Evolutionary conservation across 371 early-diverging fungal species (phyloP), one percentile per base, ranked within the genome.

Genomic region (Basidiobolus meristosporus): DNA sequence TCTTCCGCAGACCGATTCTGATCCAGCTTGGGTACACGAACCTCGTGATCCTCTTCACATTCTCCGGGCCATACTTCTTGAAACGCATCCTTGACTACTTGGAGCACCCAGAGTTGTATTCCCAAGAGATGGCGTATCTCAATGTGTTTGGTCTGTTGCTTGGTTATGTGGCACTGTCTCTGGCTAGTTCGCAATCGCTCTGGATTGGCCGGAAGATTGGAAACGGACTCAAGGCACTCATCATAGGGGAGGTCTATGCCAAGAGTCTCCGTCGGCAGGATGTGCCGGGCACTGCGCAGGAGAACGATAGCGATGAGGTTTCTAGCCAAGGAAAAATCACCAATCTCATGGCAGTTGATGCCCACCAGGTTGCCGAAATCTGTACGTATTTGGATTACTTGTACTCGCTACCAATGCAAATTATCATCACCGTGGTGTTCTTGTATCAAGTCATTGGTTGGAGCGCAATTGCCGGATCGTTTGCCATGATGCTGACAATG

Each of bases 281-380:
- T 42, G n/a, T n/a, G n/a, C n/a, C n/a, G 44, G 51, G 56, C 35
- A 54, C 59, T 1, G 53, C 53, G 10, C 41, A 48, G 2, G 44
- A 51, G 2, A 51, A 48, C 11, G 50, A 50, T 18, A 28, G 44
- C 0, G 53, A 7, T 48, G 48, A 47, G 10, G 51, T 12, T 44
- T 38, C 52, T 10, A 54, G 58, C 36, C 46, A 56, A 0, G 88
- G 88, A 4, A 82, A 79, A 52, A 81, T 85, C 43, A 76, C 74
- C 14, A 83, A 88, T 47, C 46, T 87, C 44, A 79, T 82, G 79
- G 63, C 72, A 29, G 73, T 82, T 3, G 85, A 88, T 53, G 73
- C 80, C 2, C 58, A 70, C 14, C 48, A 61, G n/a, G 38, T 73
- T 5, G 47, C 63, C 10, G 51, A 57, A 14, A 29, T 65, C 9